phyloP scores from a whole-genome alignment of 371 early-diverging fungal species.

The Mucor velutinosus region DNA sequence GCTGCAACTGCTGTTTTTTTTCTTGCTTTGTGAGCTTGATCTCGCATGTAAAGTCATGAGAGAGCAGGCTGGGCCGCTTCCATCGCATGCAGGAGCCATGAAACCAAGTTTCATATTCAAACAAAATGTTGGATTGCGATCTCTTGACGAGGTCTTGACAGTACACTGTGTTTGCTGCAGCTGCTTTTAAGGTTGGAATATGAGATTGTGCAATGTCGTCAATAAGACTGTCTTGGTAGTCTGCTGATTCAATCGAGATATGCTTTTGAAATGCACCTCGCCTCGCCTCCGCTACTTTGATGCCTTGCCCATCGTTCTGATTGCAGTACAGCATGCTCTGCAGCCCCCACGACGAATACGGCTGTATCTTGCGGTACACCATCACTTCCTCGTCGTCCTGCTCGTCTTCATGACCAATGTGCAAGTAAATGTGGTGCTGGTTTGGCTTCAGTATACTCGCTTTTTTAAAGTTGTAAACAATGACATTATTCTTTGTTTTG shows the following conservation, averaged over 20 bases:
- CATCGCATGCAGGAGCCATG: constrained; percentile 38
- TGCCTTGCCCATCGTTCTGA: constrained; percentile 4
- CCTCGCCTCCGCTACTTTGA: constrained; percentile 39
- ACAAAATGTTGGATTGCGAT: constrained; percentile 37
- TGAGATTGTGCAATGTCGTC: constrained; percentile 7
- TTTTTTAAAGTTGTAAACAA: constrained; percentile 34
- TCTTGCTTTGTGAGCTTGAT: constrained; percentile 25
- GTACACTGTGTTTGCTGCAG: constrained; percentile 9
- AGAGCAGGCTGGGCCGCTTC: constrained; percentile 43
- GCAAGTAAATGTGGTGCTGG: constrained; percentile 34
- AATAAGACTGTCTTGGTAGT: constrained; percentile 12
- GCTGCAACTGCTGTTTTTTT: not conserved
- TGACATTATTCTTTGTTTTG: constrained; percentile 16
- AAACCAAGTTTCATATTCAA: constrained; percentile 41
- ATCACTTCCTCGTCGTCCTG: constrained; percentile 29
- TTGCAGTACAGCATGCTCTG: constrained; percentile 39
- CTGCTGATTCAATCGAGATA: constrained; percentile 34
- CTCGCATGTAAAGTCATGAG: constrained; percentile 46
- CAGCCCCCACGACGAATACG: constrained; percentile 41
- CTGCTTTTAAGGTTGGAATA: constrained; percentile 1
- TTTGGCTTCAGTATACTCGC: constrained; percentile 32
- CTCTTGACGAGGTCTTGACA: constrained; percentile 31
- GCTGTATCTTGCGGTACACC: constrained; percentile 39
- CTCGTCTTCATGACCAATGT: constrained; percentile 9
- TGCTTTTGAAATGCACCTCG: constrained; percentile 43